Base-by-base conservation (phyloP, 164 flowering plant species). In the Cinnamomum micranthum region DNA sequence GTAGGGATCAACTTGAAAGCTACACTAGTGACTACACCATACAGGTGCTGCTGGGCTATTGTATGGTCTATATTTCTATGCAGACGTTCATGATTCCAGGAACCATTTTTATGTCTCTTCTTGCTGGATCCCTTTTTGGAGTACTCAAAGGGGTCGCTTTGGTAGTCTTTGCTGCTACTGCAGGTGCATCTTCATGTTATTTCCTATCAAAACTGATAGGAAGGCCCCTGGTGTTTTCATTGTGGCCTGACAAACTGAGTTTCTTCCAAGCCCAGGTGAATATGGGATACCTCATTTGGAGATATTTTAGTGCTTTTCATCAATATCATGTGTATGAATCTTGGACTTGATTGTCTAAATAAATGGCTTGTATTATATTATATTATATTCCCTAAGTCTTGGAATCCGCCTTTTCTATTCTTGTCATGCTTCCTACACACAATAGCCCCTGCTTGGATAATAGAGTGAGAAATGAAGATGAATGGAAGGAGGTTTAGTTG, bases 81-180 rank as follows among this genome's bases (percentile, higher is more conserved):
- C 98, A 95, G 83, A 95, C 98, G 71, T 92, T 95, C 86, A 95
- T 95, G 99, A 95, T 95, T 71, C 99, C 98, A 0, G 99, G 99
- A 47, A 92, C 99, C 12, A 87, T 93, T n/a, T 95, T 95, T 81
- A 91, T 93, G 96, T 95, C 99, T 15, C 80, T 95, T 82, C 93
- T 95, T 73, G 98, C 99, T 69, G 99, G 99, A 70, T 83, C 99
- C 4, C 95, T 95, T 71, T 95, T 93, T 76, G 98, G 99, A 70
- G 92, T 93, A 71, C 77, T 87, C 78, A 91, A 84, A 83, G 97
- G 99, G 68, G 89, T 95, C 47, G 91, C 92, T 35, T 79, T 95
- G 51, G 98, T 95, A 50, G 97, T 95, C n/a, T 92, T 92, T 75
- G 76, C 88, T 80, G 97, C 99, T 67, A 95, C 99, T 17, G 93